Evolutionary conservation across 2,329 filamentous ascomycete genomes (phyloP), one percentile per base, ranked within the genome.

Genomic region (Stemphylium beticola): DNA sequence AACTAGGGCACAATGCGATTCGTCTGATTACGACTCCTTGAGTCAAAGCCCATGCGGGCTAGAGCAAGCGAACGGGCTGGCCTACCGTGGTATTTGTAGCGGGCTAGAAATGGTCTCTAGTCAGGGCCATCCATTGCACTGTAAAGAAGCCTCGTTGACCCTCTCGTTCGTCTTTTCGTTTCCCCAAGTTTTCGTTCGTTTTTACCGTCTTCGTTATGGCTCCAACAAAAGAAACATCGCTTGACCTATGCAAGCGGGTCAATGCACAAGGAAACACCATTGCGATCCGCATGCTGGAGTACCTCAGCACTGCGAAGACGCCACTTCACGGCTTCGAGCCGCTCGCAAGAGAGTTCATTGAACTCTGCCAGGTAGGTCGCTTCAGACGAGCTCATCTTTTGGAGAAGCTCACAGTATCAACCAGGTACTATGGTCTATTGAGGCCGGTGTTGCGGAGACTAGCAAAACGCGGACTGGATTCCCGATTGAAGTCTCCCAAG

Each of bases 341-440:
- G 22, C 79, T 90, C 17, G 86, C 87, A 9, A 81, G 83, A 57
- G 85, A 87, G 60, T 89, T 90, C 66, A 81, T 91, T 53, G 86
- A 89, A 51, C 84, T 85, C 4, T 55, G 52, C 11, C 52, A 55
- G 41, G 52, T 51, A 49, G 4, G 31, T 10, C 24, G 20, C 15
- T 11, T 3, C 15, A 6, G 12, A 22, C 18, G 10, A n/a, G 20
- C 39, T n/a, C 6, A 11, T 29, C 20, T 31, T 26, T 6, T 2
- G 17, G 20, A n/a, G 14, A 42, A 14, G 32, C 47, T 49, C n/a
- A 49, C 22, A 36, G 38, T 11, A 10, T 34, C 8, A 87, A 84
- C 69, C 82, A 86, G 49, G 83, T 86, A 37, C 78, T 90, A 37
- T 88, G 86, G 79, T 83, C 85, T n/a, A 86, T 90, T 57, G 86